Percentiles rank a stretch among this genome's conserved stretches.
These are phyloP conservation scores for Oenanthe javanica DNA, from an alignment of 140 eudicot species.

Conservation along the genomic window DNA sequence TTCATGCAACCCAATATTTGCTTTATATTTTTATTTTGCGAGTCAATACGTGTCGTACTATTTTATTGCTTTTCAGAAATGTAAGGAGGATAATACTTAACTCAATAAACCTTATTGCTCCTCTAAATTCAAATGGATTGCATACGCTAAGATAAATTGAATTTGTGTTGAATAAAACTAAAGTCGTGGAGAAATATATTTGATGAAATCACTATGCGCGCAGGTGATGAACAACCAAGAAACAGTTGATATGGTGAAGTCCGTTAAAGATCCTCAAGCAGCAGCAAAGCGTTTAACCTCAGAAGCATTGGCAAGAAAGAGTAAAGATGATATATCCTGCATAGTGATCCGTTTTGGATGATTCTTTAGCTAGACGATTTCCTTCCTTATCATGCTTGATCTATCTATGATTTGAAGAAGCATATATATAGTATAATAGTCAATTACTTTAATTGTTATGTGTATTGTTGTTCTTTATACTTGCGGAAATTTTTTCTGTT, in stretches of 20 bases:
- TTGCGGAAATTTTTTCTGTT: not conserved
- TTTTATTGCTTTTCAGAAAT: not conserved
- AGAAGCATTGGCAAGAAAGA: conserved; percentile 67
- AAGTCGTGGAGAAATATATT: not conserved
- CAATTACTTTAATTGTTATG: not conserved
- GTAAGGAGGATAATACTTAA: not conserved
- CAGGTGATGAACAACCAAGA: conserved; percentile 77
- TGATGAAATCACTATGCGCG: not conserved
- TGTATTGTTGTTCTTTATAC: not conserved
- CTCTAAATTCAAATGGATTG: not conserved
- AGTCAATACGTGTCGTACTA: not conserved
- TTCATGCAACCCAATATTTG: not conserved
- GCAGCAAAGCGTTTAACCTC: conserved; percentile 75
- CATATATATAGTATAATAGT: not conserved
- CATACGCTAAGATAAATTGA: too few species aligned
- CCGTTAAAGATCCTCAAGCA: conserved; percentile 58
- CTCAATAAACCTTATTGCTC: not conserved
- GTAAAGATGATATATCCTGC: conserved; percentile 81
- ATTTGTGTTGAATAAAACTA: not conserved
- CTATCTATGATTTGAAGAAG: not conserved
- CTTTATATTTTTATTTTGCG: not conserved
- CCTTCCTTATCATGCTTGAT: not conserved
- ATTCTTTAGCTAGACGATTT: conserved; percentile 5
- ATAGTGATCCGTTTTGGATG: conserved; percentile 70
- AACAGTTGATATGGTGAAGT: conserved; percentile 57